phyloP scores from a whole-genome alignment of 257 asterid genomes.

The Buddleja alternifolia region DNA sequence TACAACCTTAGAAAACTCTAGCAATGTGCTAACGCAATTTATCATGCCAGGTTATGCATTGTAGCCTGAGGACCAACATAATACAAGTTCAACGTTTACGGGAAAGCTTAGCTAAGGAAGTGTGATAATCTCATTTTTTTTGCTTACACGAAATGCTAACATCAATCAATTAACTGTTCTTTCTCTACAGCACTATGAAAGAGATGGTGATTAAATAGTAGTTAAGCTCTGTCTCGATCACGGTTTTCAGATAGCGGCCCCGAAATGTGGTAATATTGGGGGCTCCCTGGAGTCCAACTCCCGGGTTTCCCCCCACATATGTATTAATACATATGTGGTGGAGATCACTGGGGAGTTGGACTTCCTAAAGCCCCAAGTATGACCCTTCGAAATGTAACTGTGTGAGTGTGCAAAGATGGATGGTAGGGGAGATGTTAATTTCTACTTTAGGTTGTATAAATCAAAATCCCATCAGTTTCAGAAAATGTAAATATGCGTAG shows the following conservation, averaged over 20 bases:
- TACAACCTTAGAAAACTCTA: neutral
- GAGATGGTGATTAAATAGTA: slow-evolving; percentile 24
- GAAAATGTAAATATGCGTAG: neutral
- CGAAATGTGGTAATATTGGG: too few relatives aligned
- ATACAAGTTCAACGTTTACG: slow-evolving; percentile 47
- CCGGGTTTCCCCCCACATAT: too few relatives aligned
- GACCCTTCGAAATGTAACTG: slow-evolving; percentile 29
- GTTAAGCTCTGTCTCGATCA: neutral
- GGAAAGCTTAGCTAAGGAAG: slow-evolving; percentile 38
- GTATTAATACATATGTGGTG: too few relatives aligned
- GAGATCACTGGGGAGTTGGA: too few relatives aligned
- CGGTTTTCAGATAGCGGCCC: neutral
- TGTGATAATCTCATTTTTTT: slow-evolving; percentile 36
- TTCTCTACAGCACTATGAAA: slow-evolving; percentile 9
- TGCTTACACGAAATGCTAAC: slow-evolving; percentile 44
- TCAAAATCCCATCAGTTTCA: slow-evolving; percentile 11
- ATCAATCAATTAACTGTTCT: slow-evolving; percentile 25
- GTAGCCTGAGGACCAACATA: slow-evolving; percentile 64
- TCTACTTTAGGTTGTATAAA: slow-evolving; percentile 30
- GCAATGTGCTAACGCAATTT: slow-evolving; percentile 29
- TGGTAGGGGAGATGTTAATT: slow-evolving; percentile 26
- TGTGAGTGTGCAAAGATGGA: slow-evolving; percentile 27
- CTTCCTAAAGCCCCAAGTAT: too few relatives aligned
- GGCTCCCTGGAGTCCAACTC: too few relatives aligned
- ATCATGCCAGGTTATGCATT: slow-evolving; percentile 54